These are phyloP conservation scores for Aspergillus panamensis DNA, from an alignment of 495 filamentous ascomycete genomes.

Conservation along the genomic window DNA sequence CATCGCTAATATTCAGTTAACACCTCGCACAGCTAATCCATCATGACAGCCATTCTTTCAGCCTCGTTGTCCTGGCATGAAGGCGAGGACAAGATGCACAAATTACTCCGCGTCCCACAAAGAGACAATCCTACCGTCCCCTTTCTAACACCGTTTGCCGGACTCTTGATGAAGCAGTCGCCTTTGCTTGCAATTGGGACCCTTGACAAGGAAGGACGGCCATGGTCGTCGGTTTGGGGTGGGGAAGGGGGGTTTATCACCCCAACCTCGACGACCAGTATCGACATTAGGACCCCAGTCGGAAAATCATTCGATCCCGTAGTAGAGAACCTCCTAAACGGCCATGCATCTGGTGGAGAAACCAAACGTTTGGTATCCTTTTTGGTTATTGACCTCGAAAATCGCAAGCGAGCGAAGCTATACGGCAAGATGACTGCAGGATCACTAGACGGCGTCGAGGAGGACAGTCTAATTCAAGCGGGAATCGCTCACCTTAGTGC, in stretches of 20 bases:
- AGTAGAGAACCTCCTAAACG: slow-evolving; percentile 47
- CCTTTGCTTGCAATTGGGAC: slow-evolving; percentile 70
- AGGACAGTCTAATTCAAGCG: slow-evolving; percentile 19
- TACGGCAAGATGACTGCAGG: slow-evolving; percentile 61
- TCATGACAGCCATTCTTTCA: slow-evolving; percentile 43
- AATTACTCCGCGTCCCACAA: slow-evolving; percentile 42
- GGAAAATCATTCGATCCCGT: slow-evolving; percentile 64
- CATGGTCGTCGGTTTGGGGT: slow-evolving; percentile 74
- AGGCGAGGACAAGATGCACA: slow-evolving; percentile 51
- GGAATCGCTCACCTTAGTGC: slow-evolving; percentile 62
- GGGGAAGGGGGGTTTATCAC: slow-evolving; percentile 63
- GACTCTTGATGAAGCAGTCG: slow-evolving; percentile 49
- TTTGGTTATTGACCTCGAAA: slow-evolving; percentile 64
- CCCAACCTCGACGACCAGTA: slow-evolving; percentile 52
- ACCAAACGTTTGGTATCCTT: slow-evolving; percentile 51
- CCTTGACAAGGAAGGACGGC: slow-evolving; percentile 57
- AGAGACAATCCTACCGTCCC: slow-evolving; percentile 59
- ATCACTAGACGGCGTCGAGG: slow-evolving; percentile 34
- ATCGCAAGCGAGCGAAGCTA: slow-evolving; percentile 62
- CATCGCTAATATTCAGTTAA: too few species aligned
- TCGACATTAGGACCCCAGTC: slow-evolving; percentile 58
- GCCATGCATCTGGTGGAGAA: slow-evolving; percentile 37
- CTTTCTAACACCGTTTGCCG: slow-evolving; percentile 52
- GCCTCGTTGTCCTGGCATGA: slow-evolving; percentile 44
- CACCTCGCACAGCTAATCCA: slow-evolving; percentile 1